Evolutionary conservation across 2,329 filamentous ascomycete genomes (phyloP), one percentile per base, ranked within the genome.

Genomic region (Knufia petricola): DNA sequence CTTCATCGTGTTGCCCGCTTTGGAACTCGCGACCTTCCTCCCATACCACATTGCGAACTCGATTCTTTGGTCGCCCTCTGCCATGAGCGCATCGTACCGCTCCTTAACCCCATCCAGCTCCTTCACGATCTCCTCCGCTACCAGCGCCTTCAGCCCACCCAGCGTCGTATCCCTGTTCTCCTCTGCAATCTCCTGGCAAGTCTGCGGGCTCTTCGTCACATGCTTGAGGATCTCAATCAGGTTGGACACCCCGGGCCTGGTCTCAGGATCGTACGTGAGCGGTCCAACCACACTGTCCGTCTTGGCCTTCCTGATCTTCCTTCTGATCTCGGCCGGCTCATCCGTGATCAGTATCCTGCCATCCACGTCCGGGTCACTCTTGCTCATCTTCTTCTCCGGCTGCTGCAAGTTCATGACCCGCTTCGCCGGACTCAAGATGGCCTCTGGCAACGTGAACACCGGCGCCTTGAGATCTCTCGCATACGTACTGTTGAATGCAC

Each of bases 331-430:
- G 0, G 76, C 67, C 0, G 76, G 69, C 0, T 72, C 66, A 58
- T 95, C 86, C 1, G 84, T 94, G 52, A 98, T 79, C 10, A 92
- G 69, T 57, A 98, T 94, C 15, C 87, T 78, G 6, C 87, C 94
- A 43, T 76, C 77, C 2, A 77, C 73, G 56, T 85, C 78, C 0
- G 74, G 62, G 59, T 87, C 76, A 0, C 88, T 95, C 67, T 98
- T 98, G 49, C 88, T 95, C 92, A 98, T 98, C 64, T 98, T 98
- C 65, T 57, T 52, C 20, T 52, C 69, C 0, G 92, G 90, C 9
- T 86, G 72, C 45, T 78, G 80, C 19, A 98, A 77, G 15, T 88
- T 94, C 89, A 95, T 96, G 53, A 98, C 77, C 52, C 90, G 81
- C 59, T 84, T 86, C 1, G 85, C 79, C 3, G 85, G 82, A n/a